These are phyloP conservation scores for Poronia punctata DNA, from an alignment of 495 filamentous ascomycete species.

Conservation along the genomic window DNA sequence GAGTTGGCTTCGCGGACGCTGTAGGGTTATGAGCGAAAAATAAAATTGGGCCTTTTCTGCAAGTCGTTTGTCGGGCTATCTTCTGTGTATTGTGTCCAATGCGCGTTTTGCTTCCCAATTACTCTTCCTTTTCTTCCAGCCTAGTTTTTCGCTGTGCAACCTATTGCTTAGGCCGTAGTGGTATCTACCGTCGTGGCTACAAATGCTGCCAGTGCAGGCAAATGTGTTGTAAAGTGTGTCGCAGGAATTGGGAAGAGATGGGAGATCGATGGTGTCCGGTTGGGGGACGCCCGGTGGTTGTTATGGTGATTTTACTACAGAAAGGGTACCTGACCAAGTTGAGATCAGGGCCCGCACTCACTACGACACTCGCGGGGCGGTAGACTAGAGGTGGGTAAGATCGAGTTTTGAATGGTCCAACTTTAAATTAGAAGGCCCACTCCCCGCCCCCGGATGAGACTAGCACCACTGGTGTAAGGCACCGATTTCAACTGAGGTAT, in stretches of 20 bases:
- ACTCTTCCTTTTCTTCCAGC: slow-evolving; percentile 4
- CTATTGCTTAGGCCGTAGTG: no score
- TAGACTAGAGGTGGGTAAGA: slow-evolving; percentile 4
- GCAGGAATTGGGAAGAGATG: background rate
- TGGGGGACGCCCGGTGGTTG: background rate
- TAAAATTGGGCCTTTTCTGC: no score
- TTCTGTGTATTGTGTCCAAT: no score
- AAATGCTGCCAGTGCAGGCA: no score
- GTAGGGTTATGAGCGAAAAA: no score
- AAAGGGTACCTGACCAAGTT: slow-evolving; percentile 7
- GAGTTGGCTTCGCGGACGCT: no score
- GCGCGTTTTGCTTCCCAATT: background rate
- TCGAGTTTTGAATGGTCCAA: slow-evolving; percentile 1
- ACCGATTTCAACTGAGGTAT: slow-evolving; percentile 2
- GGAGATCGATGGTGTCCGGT: no score
- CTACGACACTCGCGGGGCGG: slow-evolving; percentile 4
- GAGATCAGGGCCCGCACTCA: slow-evolving; percentile 6
- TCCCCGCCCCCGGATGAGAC: slow-evolving; percentile 1
- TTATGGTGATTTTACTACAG: slow-evolving; percentile 3
- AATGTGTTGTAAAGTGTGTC: background rate
- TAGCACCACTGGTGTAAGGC: slow-evolving; percentile 6
- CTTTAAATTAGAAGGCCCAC: slow-evolving; percentile 8
- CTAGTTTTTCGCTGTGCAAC: no score
- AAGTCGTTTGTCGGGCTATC: no score
- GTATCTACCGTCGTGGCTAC: no score